Conservation (phyloP, 2,329 filamentous ascomycete species). For the Phialocephala subalpina region DNA sequence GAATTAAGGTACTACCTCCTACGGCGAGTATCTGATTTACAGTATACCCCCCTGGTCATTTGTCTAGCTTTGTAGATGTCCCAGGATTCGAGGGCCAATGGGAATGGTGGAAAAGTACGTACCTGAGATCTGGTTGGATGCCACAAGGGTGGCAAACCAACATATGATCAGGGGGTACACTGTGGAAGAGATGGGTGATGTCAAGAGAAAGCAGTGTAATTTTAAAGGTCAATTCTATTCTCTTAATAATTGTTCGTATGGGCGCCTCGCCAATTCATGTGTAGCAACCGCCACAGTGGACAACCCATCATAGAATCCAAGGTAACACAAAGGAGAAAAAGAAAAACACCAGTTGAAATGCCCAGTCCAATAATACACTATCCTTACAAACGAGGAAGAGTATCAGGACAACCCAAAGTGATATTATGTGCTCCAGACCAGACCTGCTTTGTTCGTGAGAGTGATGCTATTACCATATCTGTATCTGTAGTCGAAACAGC, state of each 20-base stretch:
- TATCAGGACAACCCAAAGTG: not conserved
- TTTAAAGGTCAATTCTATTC: not conserved
- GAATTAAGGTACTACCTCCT: too few species aligned
- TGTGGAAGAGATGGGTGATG: too few species aligned
- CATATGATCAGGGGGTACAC: too few species aligned
- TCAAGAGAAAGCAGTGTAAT: too few species aligned
- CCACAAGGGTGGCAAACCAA: too few species aligned
- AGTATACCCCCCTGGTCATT: too few species aligned
- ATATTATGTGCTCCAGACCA: constrained; percentile 9
- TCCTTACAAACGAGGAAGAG: too few species aligned
- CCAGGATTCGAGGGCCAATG: too few species aligned
- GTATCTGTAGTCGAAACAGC: not conserved
- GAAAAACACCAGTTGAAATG: constrained; percentile 3
- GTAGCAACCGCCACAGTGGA: not conserved
- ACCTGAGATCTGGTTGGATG: too few species aligned
- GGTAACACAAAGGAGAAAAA: constrained; percentile 6
- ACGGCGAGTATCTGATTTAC: too few species aligned
- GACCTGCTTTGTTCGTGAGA: not conserved
- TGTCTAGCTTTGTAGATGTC: too few species aligned
- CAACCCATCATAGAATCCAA: not conserved
- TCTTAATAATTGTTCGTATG: not conserved
- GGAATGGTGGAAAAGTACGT: too few species aligned
- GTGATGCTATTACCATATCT: constrained; percentile 12
- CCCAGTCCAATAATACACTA: not conserved
- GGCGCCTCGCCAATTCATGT: not conserved